A percentile compares a stretch with the other conserved stretches of the same genome.
These are phyloP conservation scores for Coemansia sp. DNA, from an alignment of 192 early-diverging fungal genomes.

Conservation along the genomic window DNA sequence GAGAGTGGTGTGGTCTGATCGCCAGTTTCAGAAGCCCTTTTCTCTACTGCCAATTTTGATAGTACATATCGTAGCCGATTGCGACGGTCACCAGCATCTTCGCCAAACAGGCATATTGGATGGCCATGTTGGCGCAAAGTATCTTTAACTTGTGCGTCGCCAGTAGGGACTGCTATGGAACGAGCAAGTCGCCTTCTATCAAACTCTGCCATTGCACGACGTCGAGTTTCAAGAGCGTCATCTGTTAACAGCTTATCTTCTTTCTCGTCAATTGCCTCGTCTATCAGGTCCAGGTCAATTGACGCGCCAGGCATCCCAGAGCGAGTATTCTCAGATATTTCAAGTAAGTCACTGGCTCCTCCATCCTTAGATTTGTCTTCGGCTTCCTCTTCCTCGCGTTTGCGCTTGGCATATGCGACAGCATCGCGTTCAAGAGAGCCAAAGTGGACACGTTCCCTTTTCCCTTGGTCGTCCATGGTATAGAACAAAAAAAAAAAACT, in stretches of 20 bases:
- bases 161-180: slow-evolving; percentile 85
- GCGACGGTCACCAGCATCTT: slow-evolving; percentile 86
- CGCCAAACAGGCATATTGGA: slow-evolving; percentile 91
- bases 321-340: slow-evolving; percentile 5
- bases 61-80: slow-evolving; percentile 76
- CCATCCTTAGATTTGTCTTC: neutral
- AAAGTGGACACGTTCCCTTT: slow-evolving; percentile 20
- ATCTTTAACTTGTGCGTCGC: slow-evolving; percentile 74
- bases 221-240: slow-evolving; percentile 31
- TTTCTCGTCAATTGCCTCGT: slow-evolving; percentile 15
- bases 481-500: neutral
- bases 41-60: slow-evolving; percentile 54
- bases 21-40: neutral
- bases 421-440: slow-evolving; percentile 37
- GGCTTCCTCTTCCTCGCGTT: slow-evolving; percentile 37
- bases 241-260: slow-evolving; percentile 19
- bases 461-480: slow-evolving; percentile 8
- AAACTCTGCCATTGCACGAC: slow-evolving; percentile 62
- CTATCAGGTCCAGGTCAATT: slow-evolving; percentile 35
- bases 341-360: neutral
- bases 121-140: slow-evolving; percentile 74
- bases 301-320: neutral
- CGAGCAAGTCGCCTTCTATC: slow-evolving; percentile 74
- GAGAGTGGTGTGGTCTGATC: neutral
- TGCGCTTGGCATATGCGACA: slow-evolving; percentile 47